Percentiles rank a stretch among this genome's conserved stretches.
These are phyloP conservation scores for Wallacemonas rigidus DNA, from an alignment of 208 protist genomes.

Conservation along the genomic window DNA sequence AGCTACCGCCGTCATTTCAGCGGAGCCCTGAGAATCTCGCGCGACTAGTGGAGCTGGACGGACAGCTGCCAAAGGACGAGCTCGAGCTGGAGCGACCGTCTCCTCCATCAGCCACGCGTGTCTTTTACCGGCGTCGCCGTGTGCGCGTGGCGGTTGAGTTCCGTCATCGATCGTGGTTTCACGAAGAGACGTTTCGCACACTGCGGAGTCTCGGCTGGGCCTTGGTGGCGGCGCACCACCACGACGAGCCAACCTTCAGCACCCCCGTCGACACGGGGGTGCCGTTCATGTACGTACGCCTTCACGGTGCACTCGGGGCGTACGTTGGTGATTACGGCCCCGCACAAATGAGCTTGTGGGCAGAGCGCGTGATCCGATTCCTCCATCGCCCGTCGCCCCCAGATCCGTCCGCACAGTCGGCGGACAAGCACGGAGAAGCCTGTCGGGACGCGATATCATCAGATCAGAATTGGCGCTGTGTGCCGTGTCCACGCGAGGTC, in stretches of 20 bases:
- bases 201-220: conserved; percentile 59
- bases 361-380: conserved; percentile 56
- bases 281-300: conserved; percentile 69
- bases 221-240: conserved; percentile 67
- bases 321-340: conserved; percentile 75
- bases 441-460: too few relatives aligned
- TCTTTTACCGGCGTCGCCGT: conserved; percentile 13
- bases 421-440: too few relatives aligned
- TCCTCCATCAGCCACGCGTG: background rate
- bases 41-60: conserved; percentile 40
- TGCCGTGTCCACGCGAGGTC: conserved; percentile 40
- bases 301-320: conserved; percentile 57
- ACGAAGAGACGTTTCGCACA: conserved; percentile 49
- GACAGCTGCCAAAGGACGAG: conserved; percentile 37
- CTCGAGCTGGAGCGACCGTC: conserved; percentile 7
- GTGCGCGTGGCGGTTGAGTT: conserved; percentile 81
- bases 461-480: background rate
- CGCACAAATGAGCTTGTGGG: conserved; percentile 51
- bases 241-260: conserved; percentile 49
- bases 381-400: conserved; percentile 3
- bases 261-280: conserved; percentile 59
- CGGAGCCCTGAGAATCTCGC: conserved; percentile 38
- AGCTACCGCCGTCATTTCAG: conserved; percentile 70
- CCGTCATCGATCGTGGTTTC: conserved; percentile 60
- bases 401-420: background rate